Conservation (phyloP, 2,329 filamentous ascomycete species). For the Bretziella fagacearum region DNA sequence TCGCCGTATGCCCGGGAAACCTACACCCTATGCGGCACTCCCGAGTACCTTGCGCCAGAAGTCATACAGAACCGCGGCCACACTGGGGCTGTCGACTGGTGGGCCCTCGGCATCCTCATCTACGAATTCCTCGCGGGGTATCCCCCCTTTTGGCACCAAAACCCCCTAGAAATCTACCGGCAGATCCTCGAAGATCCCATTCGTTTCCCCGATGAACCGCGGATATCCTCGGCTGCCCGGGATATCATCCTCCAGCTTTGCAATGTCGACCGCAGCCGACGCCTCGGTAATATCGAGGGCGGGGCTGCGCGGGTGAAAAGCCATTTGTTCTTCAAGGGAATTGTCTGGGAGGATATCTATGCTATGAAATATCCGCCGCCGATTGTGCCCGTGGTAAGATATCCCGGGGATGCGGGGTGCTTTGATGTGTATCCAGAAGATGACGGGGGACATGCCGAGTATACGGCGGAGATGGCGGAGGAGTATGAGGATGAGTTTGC, state of each 20-base stretch:
- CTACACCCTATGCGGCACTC: constrained; percentile 69
- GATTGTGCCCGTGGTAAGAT: constrained; percentile 58
- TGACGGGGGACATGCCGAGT: constrained; percentile 44
- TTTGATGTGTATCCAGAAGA: constrained; percentile 75
- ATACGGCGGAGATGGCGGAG: constrained; percentile 49
- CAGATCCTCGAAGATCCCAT: constrained; percentile 67
- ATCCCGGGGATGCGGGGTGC: constrained; percentile 58
- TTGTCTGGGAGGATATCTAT: constrained; percentile 59
- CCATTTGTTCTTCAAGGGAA: constrained; percentile 57
- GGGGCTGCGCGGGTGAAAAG: constrained; percentile 54
- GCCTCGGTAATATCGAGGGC: constrained; percentile 62
- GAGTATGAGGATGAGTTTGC: constrained; percentile 56
- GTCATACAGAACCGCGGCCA: constrained; percentile 71
- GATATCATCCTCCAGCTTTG: constrained; percentile 63
- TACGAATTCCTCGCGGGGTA: constrained; percentile 77
- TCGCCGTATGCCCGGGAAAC: constrained; percentile 44
- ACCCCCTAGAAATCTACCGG: constrained; percentile 75
- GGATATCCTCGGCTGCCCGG: constrained; percentile 50
- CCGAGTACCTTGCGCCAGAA: constrained; percentile 70
- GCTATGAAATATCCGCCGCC: constrained; percentile 48
- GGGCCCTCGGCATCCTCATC: constrained; percentile 68
- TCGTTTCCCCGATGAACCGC: constrained; percentile 50
- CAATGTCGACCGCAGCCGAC: constrained; percentile 60
- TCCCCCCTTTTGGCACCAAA: constrained; percentile 74
- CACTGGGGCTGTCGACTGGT: constrained; percentile 68